phyloP scores from a whole-genome alignment of 148 eudicot species.

The Rhododendron simsii region DNA sequence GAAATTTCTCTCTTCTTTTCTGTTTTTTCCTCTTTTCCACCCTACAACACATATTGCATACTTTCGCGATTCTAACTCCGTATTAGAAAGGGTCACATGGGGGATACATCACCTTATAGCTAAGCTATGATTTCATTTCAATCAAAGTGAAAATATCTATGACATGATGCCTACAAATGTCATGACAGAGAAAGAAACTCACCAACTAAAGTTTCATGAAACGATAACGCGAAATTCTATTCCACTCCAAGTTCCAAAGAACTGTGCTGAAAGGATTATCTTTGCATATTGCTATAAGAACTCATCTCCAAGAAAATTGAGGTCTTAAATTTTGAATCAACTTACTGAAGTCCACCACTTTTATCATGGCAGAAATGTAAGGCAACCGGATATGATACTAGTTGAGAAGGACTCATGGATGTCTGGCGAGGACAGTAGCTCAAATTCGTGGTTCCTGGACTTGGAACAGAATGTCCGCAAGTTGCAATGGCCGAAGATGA shows the following conservation, averaged over 20 bases:
- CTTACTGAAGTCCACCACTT: slow-evolving; percentile 3
- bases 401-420: slow-evolving; percentile 66
- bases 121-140: neutral
- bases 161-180: neutral
- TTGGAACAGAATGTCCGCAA: slow-evolving; percentile 31
- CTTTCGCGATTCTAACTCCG: neutral
- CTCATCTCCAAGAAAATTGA: neutral
- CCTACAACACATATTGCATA: neutral
- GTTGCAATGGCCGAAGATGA: slow-evolving; percentile 40
- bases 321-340: neutral
- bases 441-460: slow-evolving; percentile 18
- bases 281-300: neutral
- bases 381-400: slow-evolving; percentile 48
- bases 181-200: neutral
- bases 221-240: neutral
- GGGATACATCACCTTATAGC: neutral
- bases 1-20: neutral
- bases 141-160: neutral
- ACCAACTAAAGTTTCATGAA: neutral
- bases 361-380: slow-evolving; percentile 29
- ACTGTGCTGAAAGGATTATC: neutral
- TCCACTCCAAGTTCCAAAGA: neutral
- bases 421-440: slow-evolving; percentile 25
- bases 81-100: neutral
- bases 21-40: neutral